Percentiles rank a stretch among this genome's conserved stretches.
Evolutionary conservation across 495 filamentous ascomycete genomes (phyloP).

Genomic region (Penicillium daleae): DNA sequence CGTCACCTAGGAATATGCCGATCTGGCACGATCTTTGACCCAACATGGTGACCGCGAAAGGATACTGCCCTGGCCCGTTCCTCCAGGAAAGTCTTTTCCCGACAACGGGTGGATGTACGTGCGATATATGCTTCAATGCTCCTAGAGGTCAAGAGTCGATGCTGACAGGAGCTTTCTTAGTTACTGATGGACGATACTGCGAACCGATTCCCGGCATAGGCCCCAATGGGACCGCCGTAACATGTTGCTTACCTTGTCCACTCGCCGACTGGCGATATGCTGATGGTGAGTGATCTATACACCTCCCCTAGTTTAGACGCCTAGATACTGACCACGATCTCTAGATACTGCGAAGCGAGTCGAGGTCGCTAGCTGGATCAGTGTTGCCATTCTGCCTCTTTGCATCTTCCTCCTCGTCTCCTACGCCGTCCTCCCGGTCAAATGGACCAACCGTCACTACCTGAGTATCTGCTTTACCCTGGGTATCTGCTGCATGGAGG

Average conservation of each 20-base stretch:
- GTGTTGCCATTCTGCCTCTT: conserved; percentile 71
- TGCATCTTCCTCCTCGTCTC: conserved; percentile 79
- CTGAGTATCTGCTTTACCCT: conserved; percentile 83
- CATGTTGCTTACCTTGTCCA: conserved; percentile 92
- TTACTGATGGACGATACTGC: conserved; percentile 68
- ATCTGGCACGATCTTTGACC: conserved; percentile 12
- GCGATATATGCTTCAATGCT: neutral
- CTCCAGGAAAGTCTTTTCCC: conserved; percentile 63
- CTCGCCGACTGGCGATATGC: conserved; percentile 82
- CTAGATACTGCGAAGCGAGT: conserved; percentile 67
- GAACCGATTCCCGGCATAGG: conserved; percentile 48
- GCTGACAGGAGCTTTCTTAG: conserved; percentile 41
- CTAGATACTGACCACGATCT: conserved; percentile 16
- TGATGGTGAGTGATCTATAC: conserved; percentile 55
- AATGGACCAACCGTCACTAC: conserved; percentile 91
- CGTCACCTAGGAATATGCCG: conserved; percentile 23
- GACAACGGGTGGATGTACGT: conserved; percentile 64
- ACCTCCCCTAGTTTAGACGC: neutral
- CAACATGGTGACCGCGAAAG: conserved; percentile 42
- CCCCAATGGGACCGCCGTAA: conserved; percentile 31
- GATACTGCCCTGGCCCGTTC: conserved; percentile 67
- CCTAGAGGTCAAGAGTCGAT: conserved; percentile 3
- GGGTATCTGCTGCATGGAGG: conserved; percentile 75
- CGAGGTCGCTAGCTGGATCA: conserved; percentile 74
- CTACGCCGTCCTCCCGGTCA: conserved; percentile 81